Percentiles rank a stretch among this genome's conserved stretches.
phyloP scores from a whole-genome alignment of 306 rosid genomes.

The Inga oerstediana region DNA sequence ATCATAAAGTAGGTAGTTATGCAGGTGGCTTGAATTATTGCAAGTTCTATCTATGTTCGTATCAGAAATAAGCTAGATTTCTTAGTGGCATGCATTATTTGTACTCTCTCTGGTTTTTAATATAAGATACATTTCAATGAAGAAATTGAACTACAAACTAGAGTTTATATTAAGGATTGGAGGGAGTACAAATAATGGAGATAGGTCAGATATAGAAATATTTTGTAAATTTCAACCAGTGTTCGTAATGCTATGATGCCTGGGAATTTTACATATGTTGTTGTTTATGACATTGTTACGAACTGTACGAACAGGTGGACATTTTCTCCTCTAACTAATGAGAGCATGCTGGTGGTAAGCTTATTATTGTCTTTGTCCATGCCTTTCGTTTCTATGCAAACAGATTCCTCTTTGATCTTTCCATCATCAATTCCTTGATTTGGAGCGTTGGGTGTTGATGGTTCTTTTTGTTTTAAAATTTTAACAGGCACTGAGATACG shows the following conservation, averaged over 20 bases:
- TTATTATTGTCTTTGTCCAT: not conserved
- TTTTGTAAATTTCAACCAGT: no score
- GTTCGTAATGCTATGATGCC: not conserved
- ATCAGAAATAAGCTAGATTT: not conserved
- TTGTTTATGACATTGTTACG: conserved; percentile 30
- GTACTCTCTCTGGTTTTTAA: not conserved
- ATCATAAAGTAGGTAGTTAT: not conserved
- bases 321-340: conserved; percentile 74
- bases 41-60: not conserved
- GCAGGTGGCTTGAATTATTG: not conserved
- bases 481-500: conserved; percentile 64
- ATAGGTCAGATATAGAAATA: not conserved
- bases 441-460: not conserved
- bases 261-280: not conserved
- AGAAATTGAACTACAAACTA: no score
- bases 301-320: conserved; percentile 73
- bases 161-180: no score
- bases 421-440: not conserved
- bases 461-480: not conserved
- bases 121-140: no score
- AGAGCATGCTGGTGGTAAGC: conserved; percentile 77
- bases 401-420: not conserved
- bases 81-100: not conserved
- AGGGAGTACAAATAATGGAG: not conserved
- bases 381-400: not conserved